Base-by-base conservation (phyloP, 1,284 basidiomycete genomes). In the Malassezia caprae region DNA sequence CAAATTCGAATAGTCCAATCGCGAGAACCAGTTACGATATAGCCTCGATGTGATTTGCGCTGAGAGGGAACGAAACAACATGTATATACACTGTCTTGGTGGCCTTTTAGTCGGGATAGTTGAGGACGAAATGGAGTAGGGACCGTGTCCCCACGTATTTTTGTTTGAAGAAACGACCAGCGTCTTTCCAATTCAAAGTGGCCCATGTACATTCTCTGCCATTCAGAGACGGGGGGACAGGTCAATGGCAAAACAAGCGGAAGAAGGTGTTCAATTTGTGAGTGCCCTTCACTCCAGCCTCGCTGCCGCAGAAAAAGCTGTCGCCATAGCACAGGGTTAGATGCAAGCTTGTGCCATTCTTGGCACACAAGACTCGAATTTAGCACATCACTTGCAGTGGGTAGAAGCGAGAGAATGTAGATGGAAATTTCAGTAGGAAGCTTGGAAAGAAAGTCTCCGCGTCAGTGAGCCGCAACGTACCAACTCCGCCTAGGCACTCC, bases 51-150 rank as follows among this genome's bases (percentile, higher is more conserved):
- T 21, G 31, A 23, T 6, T 23, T 15, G n/a, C 23, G 10, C 4
- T 13, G 41, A 23, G 19, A 31, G 3, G 41, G 21, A 21, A 37
- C 48, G 17, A 56, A 28, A 24, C 27, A 32, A 27, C 40, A 37
- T n/a, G 43, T 41, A 34, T 57, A 57, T 13, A 57, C 47, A 39
- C 49, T 48, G 30, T 52, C 48, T 8, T 12, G 40, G 24, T 57
- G 55, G 1, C 55, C 55, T 31, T 43, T 21, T 7, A 49, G 26
- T 17, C 32, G 48, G 21, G 37, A 24, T n/a, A 40, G n/a, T 8
- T 17, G 37, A 3, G 48, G 42, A 30, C 27, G 27, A 47, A 30
- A 51, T 23, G 34, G 30, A 3, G 23, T 39, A 15, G 43, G 41
- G 30, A 56, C 24, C 11, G 8, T 27, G 23, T 31, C 31, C 8